Base-by-base conservation (phyloP, 2,329 filamentous ascomycete genomes). In the Pseudocercospora musae region DNA sequence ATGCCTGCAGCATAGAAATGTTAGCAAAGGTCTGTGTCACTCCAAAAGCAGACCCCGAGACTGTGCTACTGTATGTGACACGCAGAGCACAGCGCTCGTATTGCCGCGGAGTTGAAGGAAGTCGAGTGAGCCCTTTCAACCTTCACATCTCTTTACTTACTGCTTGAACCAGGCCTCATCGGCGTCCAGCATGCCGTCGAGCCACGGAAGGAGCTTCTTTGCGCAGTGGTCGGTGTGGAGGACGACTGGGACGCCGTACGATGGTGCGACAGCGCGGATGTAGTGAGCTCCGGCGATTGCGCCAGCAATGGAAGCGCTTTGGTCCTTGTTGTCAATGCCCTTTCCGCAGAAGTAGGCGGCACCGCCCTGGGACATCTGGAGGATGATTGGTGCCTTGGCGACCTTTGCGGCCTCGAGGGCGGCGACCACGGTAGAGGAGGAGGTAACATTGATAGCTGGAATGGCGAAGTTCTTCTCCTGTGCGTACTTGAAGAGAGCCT, bases 181-280 rank as follows among this genome's bases (percentile, higher is more conserved):
- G 72, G 89, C 94, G 68, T 95, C 92, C 72, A 98, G 81, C 88
- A 97, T 93, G 78, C 93, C 93, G 76, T 97, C 93, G 77, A 98
- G 84, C 94, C 94, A 98, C 66, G 95, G 95, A 62, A 98, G 88
- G 63, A 98, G 91, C 89, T 98, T 98, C 90, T 98, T 98, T 77
- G 95, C 94, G 82, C 94, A 96, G 85, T 98, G 95, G 79, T 99
- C 95, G 77, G 94, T 96, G 87, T 97, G 93, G 64, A 98, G 88
- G 73, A 98, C 84, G 71, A 96, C 92, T 74, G 94, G 94, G 70
- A 98, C 82, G 72, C 89, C 92, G 81, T 99, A 99, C 71, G 85
- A 72, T 65, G 94, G 91, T 57, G 95, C 92, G 73, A 98, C 82
- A 70, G 90, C 83, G 76, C 93, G 91, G 82, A 97, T 92, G 84